These are phyloP conservation scores for Solanum pinnatisectum DNA, from an alignment of 257 asterid species.

Conservation along the genomic window DNA sequence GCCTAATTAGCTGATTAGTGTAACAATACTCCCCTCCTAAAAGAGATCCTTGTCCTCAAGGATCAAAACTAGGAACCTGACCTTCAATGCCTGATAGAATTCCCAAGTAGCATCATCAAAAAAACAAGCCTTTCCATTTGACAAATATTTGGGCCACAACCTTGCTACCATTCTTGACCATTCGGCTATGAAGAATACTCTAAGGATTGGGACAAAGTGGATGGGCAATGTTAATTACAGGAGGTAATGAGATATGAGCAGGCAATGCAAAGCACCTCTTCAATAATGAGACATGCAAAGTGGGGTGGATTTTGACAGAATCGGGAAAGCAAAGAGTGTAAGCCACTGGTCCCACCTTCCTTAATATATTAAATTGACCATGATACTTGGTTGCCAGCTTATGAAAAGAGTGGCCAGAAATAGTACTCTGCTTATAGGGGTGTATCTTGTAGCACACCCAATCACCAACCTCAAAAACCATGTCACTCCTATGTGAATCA, in stretches of 20 bases:
- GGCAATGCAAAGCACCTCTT: neutral
- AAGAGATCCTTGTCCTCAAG: neutral
- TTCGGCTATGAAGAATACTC: neutral
- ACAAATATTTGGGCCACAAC: neutral
- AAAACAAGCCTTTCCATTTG: too few species aligned
- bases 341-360: neutral
- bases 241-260: neutral
- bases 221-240: neutral
- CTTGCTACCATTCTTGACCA: neutral
- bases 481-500: neutral
- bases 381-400: neutral
- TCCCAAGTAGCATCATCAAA: neutral
- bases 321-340: neutral
- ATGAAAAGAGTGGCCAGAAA: neutral
- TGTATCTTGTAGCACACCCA: neutral
- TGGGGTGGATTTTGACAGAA: neutral
- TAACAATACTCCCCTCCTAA: neutral
- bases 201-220: neutral
- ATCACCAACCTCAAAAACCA: neutral
- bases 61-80: neutral
- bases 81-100: neutral
- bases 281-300: neutral
- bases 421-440: neutral
- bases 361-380: neutral
- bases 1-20: neutral